Base-by-base conservation (phyloP, 352 stramenopile species). In the Peronospora tabacina region DNA sequence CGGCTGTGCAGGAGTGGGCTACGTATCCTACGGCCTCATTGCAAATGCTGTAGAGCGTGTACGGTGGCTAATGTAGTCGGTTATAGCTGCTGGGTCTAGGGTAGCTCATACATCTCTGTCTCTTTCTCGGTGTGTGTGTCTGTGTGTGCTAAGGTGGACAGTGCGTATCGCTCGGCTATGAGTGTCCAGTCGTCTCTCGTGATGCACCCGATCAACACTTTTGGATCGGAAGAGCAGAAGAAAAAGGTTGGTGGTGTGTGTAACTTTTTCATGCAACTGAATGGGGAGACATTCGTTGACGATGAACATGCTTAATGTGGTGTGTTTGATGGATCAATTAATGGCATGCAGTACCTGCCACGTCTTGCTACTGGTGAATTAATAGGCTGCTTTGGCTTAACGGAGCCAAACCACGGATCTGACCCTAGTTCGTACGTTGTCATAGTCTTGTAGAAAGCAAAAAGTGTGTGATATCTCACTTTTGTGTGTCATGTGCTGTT, bases 181-280 rank as follows among this genome's bases (percentile, higher is more conserved):
- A 97, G 85, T 57, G 95, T 99, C 24, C 96, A 98, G 70, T 97
- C 85, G 44, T 97, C 88, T 35, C 69, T 98, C 13, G 96, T 99
- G 24, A 98, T 99, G 95, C 90, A 97, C 70, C 95, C 95, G 33
- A 98, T 99, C 70, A 97, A 98, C 68, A 90, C 82, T 5, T 99
- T 98, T 60, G 96, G 95, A 15, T 96, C 82, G 40, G 93, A 98
- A 13, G 82, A 96, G 49, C 85, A 98, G 64, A 98, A 97, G 74
- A 72, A 95, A 19, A 98, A 97, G 67, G 75, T 87, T 8, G 3
- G 57, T 42, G 13, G 2, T 7, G 5, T 4, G 20, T 26, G 22
- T 26, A 26, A 7, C 13, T 41, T 26, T 28, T 40, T 16, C 8
- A 20, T 40, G 8, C 7, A n/a, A 40, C 10, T 6, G 2, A 22